Evolutionary conservation across 2,329 filamentous ascomycete genomes (phyloP), one percentile per base, ranked within the genome.

Genomic region (Aspergillus sp.): DNA sequence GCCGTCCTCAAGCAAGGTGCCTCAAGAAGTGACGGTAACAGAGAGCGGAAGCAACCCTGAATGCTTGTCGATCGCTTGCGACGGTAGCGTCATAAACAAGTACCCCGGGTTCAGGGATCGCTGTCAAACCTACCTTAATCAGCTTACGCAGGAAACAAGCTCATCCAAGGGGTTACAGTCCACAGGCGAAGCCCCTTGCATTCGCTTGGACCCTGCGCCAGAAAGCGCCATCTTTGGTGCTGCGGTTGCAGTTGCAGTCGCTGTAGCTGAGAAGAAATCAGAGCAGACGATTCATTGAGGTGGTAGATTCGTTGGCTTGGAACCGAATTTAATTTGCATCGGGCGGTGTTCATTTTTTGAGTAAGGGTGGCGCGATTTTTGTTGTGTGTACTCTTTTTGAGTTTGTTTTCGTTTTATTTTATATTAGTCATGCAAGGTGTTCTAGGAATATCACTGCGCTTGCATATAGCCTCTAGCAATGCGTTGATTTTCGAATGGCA

Each of bases 21-120:
- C 62, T 0, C 64, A 71, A n/a, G 69, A 70, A 52, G 60, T 76
- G 34, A 75, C 71, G 4, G 65, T 75, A 5, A 58, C 70, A 2
- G 71, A 74, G 49, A 68, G 66, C 24, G 69, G 70, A 50, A 62
- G 66, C 2, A 60, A 66, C 3, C 63, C 64, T 30, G 68, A 63
- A 38, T 76, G 67, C 34, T 63, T 80, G 18, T 77, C 74, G 4
- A 80, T 81, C 49, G 79, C 78, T n/a, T 81, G 79, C 61, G 78
- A 81, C 55, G 79, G 79, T n/a, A 80, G 76, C 50, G 79, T 81
- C 47, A 79, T 81, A 55, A 78, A 79, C 66, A 81, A 80, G 60
- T 81, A 81, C 62, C 79, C 79, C 2, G 76, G 74, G 4, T 81
- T 81, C 67, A 71, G 74, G 48, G 71, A 74, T 39, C 68, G 71